A percentile compares a stretch with the other conserved stretches of the same genome.
phyloP scores from a whole-genome alignment of 2,329 filamentous ascomycete genomes.

The Ophiostoma fasciatum region DNA sequence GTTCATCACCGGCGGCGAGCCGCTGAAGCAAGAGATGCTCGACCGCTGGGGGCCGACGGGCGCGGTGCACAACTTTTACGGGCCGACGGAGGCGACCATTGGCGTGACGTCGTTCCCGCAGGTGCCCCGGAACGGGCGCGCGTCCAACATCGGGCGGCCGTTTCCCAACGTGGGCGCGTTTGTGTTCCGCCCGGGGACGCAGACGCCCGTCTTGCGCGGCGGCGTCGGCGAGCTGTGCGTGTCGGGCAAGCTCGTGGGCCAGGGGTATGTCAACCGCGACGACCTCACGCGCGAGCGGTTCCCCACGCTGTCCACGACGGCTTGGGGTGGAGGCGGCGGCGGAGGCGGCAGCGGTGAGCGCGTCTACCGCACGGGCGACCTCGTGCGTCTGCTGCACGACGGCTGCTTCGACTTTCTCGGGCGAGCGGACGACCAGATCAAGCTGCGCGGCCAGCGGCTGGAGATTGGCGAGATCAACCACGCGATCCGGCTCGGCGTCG shows the following conservation, averaged over 20 bases:
- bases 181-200: constrained; percentile 56
- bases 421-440: constrained; percentile 81
- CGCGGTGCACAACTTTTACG: constrained; percentile 86
- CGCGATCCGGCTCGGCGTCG: constrained; percentile 49
- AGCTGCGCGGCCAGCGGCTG: constrained; percentile 74
- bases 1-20: constrained; percentile 87
- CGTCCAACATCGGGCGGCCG: constrained; percentile 75
- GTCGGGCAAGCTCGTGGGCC: constrained; percentile 73
- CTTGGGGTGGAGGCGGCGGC: no score
- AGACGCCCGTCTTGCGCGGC: constrained; percentile 58
- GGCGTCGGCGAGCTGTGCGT: constrained; percentile 80
- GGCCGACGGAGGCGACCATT: constrained; percentile 85
- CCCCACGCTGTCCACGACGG: constrained; percentile 35
- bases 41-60: constrained; percentile 66
- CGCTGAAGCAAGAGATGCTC: constrained; percentile 76
- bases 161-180: constrained; percentile 81
- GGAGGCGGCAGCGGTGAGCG: constrained; percentile 29
- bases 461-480: constrained; percentile 89
- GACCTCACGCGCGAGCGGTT: constrained; percentile 70
- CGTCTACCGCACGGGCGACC: constrained; percentile 78
- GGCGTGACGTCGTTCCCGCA: constrained; percentile 82
- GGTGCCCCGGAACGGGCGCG: constrained; percentile 61
- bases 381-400: constrained; percentile 69
- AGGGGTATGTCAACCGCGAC: constrained; percentile 69
- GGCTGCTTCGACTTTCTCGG: constrained; percentile 78